These are phyloP conservation scores for Penicillium alfredii DNA, from an alignment of 495 filamentous ascomycete species.

Conservation along the genomic window DNA sequence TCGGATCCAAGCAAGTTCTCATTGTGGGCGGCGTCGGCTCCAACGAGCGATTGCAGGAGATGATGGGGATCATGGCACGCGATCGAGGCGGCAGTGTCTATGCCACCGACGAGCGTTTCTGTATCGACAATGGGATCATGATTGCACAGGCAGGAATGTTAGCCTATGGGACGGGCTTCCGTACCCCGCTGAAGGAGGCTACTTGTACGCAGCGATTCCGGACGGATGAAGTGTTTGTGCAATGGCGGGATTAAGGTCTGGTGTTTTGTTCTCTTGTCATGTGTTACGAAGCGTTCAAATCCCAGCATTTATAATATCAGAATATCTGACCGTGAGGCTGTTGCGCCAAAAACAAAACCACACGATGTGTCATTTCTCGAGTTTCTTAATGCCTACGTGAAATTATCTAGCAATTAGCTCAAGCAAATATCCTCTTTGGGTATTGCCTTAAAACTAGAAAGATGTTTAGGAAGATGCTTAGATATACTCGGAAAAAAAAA, in stretches of 20 bases:
- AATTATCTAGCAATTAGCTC: no score
- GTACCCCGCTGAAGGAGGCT: conserved; percentile 69
- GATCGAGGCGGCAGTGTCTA: conserved; percentile 86
- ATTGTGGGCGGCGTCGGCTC: conserved; percentile 98
- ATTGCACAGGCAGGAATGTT: conserved; percentile 94
- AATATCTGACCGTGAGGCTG: no score
- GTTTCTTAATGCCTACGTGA: no score
- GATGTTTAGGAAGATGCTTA: no score
- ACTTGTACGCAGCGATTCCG: conserved; percentile 92
- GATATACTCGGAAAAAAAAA: no score
- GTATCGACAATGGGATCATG: conserved; percentile 99
- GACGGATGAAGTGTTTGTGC: conserved; percentile 88
- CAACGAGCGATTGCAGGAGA: conserved; percentile 91
- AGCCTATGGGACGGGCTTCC: conserved; percentile 73
- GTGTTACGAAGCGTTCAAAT: conserved; percentile 17
- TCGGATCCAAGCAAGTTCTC: conserved; percentile 81
- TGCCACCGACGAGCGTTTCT: conserved; percentile 94
- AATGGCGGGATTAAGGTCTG: conserved; percentile 94
- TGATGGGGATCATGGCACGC: conserved; percentile 96
- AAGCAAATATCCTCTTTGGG: conserved; percentile 3
- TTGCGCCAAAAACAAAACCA: no score
- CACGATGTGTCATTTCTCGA: no score
- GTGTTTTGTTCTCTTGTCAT: no score
- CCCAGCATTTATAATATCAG: no score
- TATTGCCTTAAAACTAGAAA: no score